A percentile compares a stretch with the other conserved stretches of the same genome.
phyloP scores from a whole-genome alignment of 768 basidiomycete species.

The Trametes elegans region DNA sequence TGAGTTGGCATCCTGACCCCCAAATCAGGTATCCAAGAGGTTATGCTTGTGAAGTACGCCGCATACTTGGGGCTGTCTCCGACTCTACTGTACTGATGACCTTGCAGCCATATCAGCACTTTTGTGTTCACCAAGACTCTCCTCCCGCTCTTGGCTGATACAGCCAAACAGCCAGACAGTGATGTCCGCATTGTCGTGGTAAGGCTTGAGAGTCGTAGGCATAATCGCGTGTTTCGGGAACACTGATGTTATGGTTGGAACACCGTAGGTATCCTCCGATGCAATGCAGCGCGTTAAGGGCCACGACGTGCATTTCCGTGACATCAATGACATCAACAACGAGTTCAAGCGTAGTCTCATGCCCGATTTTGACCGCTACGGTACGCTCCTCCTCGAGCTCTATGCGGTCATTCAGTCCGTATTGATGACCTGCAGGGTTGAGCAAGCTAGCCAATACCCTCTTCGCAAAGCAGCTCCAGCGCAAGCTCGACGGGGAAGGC shows the following conservation, averaged over 20 bases:
- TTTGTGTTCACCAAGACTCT: conserved; percentile 53
- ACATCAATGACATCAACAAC: conserved; percentile 28
- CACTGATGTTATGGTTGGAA: background rate
- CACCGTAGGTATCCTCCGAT: conserved; percentile 19
- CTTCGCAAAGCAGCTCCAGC: conserved; percentile 50
- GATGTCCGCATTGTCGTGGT: conserved; percentile 66
- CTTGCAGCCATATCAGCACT: conserved; percentile 51
- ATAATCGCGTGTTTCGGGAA: too few relatives aligned
- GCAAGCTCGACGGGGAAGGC: conserved; percentile 37
- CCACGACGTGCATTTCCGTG: conserved; percentile 17
- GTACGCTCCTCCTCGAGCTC: background rate
- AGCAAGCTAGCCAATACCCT: conserved; percentile 53
- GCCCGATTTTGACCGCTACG: conserved; percentile 22
- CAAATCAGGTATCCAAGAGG: conserved; percentile 35
- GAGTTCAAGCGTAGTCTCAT: conserved; percentile 19
- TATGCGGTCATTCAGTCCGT: background rate
- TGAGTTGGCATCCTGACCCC: background rate
- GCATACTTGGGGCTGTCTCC: background rate
- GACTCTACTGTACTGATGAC: background rate
- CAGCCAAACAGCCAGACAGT: conserved; percentile 43
- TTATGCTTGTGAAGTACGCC: conserved; percentile 46
- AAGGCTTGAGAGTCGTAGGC: too few relatives aligned
- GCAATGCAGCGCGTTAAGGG: conserved; percentile 4
- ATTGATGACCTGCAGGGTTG: conserved; percentile 32
- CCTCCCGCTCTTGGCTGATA: conserved; percentile 49